Evolutionary conservation across 2,329 filamentous ascomycete species (phyloP).

Genomic region (Emydomyces testavorans): DNA sequence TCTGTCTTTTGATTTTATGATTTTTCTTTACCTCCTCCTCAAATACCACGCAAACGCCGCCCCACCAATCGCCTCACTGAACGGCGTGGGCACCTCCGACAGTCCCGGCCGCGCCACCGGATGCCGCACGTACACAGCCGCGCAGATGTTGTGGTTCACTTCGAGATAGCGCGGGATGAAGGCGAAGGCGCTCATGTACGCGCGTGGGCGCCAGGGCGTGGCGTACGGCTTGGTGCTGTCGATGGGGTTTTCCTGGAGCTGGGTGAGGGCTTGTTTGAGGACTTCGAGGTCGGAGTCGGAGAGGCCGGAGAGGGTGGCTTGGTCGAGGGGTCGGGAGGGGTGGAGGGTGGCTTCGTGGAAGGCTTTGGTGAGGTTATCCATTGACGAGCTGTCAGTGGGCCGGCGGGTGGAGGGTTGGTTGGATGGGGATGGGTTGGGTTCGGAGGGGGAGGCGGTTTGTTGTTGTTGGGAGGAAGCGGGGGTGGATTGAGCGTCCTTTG

Average conservation of each 20-base stretch:
- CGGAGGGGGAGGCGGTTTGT: not conserved
- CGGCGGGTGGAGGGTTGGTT: not conserved
- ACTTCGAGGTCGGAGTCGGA: constrained; percentile 39
- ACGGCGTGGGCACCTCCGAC: constrained; percentile 78
- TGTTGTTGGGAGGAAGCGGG: no score
- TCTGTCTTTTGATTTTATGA: not conserved
- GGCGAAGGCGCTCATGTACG: constrained; percentile 82
- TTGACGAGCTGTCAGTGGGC: not conserved
- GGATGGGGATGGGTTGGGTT: constrained; percentile 11
- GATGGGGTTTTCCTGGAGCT: constrained; percentile 61
- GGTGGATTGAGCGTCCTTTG: constrained; percentile 8
- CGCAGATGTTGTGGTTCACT: constrained; percentile 94
- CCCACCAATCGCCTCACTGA: constrained; percentile 56
- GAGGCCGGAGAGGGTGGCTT: constrained; percentile 35
- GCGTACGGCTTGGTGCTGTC: constrained; percentile 72
- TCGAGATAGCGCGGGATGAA: constrained; percentile 93
- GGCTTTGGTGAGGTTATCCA: constrained; percentile 3
- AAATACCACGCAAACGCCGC: constrained; percentile 93
- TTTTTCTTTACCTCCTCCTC: constrained; percentile 52
- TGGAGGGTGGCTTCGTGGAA: constrained; percentile 1
- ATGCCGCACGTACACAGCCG: constrained; percentile 87
- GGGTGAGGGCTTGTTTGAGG: constrained; percentile 46
- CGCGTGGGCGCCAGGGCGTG: constrained; percentile 78
- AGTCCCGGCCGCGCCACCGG: constrained; percentile 74
- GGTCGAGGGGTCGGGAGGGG: constrained; percentile 24